A percentile compares a stretch with the other conserved stretches of the same genome.
These are phyloP conservation scores for Mycotypha africana DNA, from an alignment of 371 early-diverging fungal genomes.

Conservation along the genomic window DNA sequence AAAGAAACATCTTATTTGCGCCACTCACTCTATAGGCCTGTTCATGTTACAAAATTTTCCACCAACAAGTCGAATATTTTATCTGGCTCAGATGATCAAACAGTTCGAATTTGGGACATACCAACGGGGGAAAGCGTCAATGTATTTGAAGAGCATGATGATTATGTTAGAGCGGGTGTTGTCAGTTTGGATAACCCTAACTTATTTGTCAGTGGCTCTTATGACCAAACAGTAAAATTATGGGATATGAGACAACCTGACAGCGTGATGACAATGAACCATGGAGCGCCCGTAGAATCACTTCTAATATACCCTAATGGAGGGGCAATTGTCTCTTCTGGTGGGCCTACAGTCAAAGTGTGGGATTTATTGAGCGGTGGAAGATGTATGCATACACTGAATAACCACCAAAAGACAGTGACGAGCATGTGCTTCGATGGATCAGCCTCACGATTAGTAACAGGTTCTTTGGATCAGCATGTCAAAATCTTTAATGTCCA, in stretches of 20 bases:
- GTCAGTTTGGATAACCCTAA: conserved; percentile 76
- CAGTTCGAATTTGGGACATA: conserved; percentile 92
- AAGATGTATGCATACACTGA: conserved; percentile 63
- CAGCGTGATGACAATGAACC: conserved; percentile 77
- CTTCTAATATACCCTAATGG: conserved; percentile 83
- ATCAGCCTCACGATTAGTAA: conserved; percentile 67
- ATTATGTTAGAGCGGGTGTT: conserved; percentile 81
- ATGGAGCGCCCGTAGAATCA: conserved; percentile 86
- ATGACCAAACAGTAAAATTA: conserved; percentile 89
- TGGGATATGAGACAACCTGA: conserved; percentile 82
- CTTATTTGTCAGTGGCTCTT: conserved; percentile 83
- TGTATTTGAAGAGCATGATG: conserved; percentile 81
- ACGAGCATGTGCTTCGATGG: conserved; percentile 84
- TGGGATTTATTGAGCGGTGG: conserved; percentile 89
- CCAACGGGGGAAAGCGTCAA: conserved; percentile 71
- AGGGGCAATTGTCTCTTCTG: conserved; percentile 74
- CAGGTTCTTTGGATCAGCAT: conserved; percentile 92
- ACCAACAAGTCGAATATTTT: conserved; percentile 75
- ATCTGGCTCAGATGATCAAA: conserved; percentile 87
- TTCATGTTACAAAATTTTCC: conserved; percentile 78
- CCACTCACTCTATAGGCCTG: conserved; percentile 70
- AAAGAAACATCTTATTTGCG: too few species aligned
- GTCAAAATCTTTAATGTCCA: conserved; percentile 88
- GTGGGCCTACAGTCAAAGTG: conserved; percentile 76
- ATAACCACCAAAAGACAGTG: conserved; percentile 93